Base-by-base conservation (phyloP, 2,329 filamentous ascomycete species). In the Fusarium concolor region DNA sequence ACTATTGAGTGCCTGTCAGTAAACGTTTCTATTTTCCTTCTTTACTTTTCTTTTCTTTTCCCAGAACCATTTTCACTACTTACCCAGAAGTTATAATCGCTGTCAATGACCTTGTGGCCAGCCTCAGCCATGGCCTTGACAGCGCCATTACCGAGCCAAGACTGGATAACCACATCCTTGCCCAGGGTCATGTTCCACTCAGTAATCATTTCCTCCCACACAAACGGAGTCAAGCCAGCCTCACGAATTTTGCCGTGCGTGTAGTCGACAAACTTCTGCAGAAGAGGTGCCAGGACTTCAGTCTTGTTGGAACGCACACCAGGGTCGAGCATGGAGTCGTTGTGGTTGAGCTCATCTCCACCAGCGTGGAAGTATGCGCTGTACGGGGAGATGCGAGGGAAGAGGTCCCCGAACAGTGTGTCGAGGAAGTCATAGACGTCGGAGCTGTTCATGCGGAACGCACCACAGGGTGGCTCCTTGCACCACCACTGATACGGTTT, bases 161-260 rank as follows among this genome's bases (percentile, higher is more conserved):
- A 87, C 79, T 97, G 94, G 7, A 97, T 85, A 14, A 96, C 84
- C 1, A 92, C 89, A 72, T 94, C 89, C 15, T 85, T 78, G 4
- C 88, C 89, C 8, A 97, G 80, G 0, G 86, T 91, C 44, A 96
- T 80, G 75, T 94, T 92, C 90, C 92, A 97, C 24, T 89, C 84
- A 11, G 92, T 82, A 2, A 93, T 82, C 84, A 96, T 93, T 78
- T 97, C 94, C 77, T 97, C 93, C 94, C 94, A 97, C 2, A 94
- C 92, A 22, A 97, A 82, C 0, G 93, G 92, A 7, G 85, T 86
- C 51, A 97, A 80, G 6, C 90, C 90, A 8, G 85, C 83, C 42
- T 84, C 80, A 44, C 87, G 82, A 39, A 96, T 83, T 44, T 89
- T 87, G 29, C 79, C 83, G 77, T 94, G 91, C 72, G 90, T 89